Base-by-base conservation (phyloP, 768 basidiomycete species). In the Nevesoporus exiguus region DNA sequence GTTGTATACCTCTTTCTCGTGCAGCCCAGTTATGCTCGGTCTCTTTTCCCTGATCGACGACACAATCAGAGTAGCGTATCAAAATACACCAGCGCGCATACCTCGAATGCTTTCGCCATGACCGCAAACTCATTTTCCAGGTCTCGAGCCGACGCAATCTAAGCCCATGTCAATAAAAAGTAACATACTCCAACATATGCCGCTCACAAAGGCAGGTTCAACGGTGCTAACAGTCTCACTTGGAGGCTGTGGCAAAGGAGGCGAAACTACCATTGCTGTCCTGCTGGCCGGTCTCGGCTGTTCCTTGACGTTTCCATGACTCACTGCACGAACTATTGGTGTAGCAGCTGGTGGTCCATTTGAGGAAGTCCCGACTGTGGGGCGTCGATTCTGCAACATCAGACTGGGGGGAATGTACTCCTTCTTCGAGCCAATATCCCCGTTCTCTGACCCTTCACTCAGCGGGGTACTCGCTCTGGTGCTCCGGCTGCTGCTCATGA, bases 1-100 rank as follows among this genome's bases (percentile, higher is more conserved):
- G 80, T 40, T 82, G 76, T 56, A 95, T 78, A 10, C 88, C 79
- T 60, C 79, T 80, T 57, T 99, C 96, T 54, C 96, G 81, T 27
- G 77, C 74, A 40, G 81, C 77, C 96, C 96, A 99, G 62, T 99
- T 99, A 58, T 95, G 91, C 67, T 99, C 96, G 1, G 90, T 89
- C 73, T 99, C 96, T 73, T 83, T 96, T n/a, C 96, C 97, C 88
- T 93, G 31, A 42, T 27, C n/a, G 41, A 48, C 15, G 49, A 49
- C 14, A 47, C 31, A 36, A 31, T 52, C 47, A 59, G 49, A 41
- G 40, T 10, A 30, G 5, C 14, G 33, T 2, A 24, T 22, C 47
- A n/a, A 17, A 22, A 39, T 47, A 21, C 4, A 48, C 42, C 40
- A 34, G 17, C 9, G n/a, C 27, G 62, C 75, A 47, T 64, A 87